A percentile compares a stretch with the other conserved stretches of the same genome.
Evolutionary conservation across 2,329 filamentous ascomycete genomes (phyloP).

Genomic region (Botrytis squamosa): DNA sequence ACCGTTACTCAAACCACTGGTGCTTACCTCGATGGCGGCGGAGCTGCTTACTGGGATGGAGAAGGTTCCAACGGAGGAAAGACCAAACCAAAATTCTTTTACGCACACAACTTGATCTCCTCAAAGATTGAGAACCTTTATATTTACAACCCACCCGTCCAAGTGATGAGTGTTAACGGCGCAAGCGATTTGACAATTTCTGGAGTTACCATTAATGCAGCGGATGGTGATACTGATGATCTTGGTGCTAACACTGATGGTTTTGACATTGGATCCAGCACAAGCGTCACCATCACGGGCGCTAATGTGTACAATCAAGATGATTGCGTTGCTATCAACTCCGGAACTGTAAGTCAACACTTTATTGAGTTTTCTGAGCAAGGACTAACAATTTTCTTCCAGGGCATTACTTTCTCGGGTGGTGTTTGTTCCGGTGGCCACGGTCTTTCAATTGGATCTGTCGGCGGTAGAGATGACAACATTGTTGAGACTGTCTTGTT

Average conservation of each 20-base stretch:
- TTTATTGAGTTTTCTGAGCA: slow-evolving; percentile 39
- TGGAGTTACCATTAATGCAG: slow-evolving; percentile 55
- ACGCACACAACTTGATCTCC: slow-evolving; percentile 49
- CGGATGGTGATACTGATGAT: slow-evolving; percentile 48
- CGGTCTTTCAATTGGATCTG: slow-evolving; percentile 57
- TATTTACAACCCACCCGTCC: slow-evolving; percentile 54
- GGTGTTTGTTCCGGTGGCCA: slow-evolving; percentile 35
- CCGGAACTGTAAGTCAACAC: slow-evolving; percentile 43
- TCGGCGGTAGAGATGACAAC: slow-evolving; percentile 57
- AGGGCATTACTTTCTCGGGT: slow-evolving; percentile 38
- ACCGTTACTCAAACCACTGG: slow-evolving; percentile 53
- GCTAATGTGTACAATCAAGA: slow-evolving; percentile 57
- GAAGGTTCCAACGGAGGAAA: slow-evolving; percentile 56
- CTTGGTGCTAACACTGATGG: slow-evolving; percentile 52
- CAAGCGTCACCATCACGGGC: slow-evolving; percentile 48
- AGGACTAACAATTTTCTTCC: slow-evolving; percentile 38
- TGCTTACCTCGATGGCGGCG: slow-evolving; percentile 54
- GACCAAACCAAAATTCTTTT: slow-evolving; percentile 64
- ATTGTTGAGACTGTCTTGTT: slow-evolving; percentile 53
- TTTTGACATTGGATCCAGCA: slow-evolving; percentile 49
- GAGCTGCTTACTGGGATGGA: slow-evolving; percentile 59
- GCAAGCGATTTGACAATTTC: slow-evolving; percentile 47
- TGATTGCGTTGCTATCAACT: slow-evolving; percentile 58
- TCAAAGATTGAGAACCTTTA: slow-evolving; percentile 50
- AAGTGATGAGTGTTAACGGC: slow-evolving; percentile 42